Conservation (phyloP, 2,329 filamentous ascomycete species). For the Xylaria sp. region DNA sequence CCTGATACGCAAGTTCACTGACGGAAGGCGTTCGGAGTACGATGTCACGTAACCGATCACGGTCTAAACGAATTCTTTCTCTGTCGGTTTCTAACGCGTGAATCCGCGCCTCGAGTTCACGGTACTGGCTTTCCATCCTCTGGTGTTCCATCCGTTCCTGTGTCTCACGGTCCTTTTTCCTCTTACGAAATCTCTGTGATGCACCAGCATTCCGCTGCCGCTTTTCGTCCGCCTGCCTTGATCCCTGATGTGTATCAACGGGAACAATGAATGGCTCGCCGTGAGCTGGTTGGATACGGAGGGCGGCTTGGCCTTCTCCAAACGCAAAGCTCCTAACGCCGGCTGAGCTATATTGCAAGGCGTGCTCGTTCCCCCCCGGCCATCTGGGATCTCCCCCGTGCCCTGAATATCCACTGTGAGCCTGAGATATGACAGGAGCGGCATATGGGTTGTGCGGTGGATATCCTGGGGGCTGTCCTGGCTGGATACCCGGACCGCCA, state of each 20-base stretch:
- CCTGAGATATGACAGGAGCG: conserved; percentile 31
- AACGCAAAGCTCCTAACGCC: conserved; percentile 40
- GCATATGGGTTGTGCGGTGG: conserved; percentile 37
- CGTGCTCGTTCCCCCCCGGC: conserved; percentile 37
- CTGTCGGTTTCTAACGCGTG: conserved; percentile 68
- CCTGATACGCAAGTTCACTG: conserved; percentile 61
- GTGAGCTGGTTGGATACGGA: conserved; percentile 47
- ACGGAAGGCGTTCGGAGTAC: conserved; percentile 68
- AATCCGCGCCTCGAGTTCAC: conserved; percentile 67
- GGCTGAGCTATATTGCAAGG: conserved; percentile 31
- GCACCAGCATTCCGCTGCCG: conserved; percentile 85
- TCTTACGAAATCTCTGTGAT: conserved; percentile 81
- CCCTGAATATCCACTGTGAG: conserved; percentile 38
- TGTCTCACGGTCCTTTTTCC: conserved; percentile 83
- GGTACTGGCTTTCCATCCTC: conserved; percentile 73
- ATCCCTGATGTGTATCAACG: conserved; percentile 83
- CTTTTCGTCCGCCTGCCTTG: conserved; percentile 85
- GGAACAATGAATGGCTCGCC: conserved; percentile 66
- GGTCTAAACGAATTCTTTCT: conserved; percentile 78
- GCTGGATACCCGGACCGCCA: conserved; percentile 30
- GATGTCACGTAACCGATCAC: conserved; percentile 76
- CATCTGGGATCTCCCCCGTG: conserved; percentile 40
- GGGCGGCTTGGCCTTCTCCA: conserved; percentile 44
- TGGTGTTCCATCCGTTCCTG: conserved; percentile 73
- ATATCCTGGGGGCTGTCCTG: conserved; percentile 35